Evolutionary conservation across 805 yeast species (phyloP), one percentile per base, ranked within the genome.

Genomic region (Pichia deserticola): DNA sequence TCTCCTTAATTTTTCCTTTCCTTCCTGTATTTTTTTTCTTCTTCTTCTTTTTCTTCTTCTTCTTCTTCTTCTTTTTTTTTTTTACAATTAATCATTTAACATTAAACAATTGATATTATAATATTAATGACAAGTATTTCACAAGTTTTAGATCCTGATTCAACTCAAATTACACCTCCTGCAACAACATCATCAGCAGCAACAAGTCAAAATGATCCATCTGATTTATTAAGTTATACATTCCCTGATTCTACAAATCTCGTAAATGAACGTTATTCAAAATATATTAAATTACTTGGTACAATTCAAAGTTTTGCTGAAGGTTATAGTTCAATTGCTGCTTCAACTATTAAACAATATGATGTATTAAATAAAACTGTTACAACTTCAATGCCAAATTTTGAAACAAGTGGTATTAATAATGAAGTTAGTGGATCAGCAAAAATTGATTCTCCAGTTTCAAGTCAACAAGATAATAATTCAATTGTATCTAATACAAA

Each of bases 231-330:
- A 5, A 42, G 47, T 25, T 49, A 49, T 40, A 32, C 30, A 9
- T 45, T 51, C 10, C 67, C 66, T 1, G 65, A 65, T 44, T 61
- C 70, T 1, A 51, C 66, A 2, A 44, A 54, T 3, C n/a, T 65
- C 1, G 36, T 66, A 1, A 44, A 51, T 12, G 57, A 57, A 28
- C 54, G 71, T 45, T 61, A 61, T 43, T 61, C 56, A 11, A 65
- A 65, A 48, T 66, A 61, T 47, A 36, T 59, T 4, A 46, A 57
- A 15, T 48, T 66, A 15, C 48, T 67, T 28, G 51, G 53, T 28
- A 54, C 57, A 15, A 34, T 67, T 7, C 60, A 62, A 44, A 29
- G 50, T 2, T 64, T 60, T 49, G 54, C 60, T 1, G 62, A 60
- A 10, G 60, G 63, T 33, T 64, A 65, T 43, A 40, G 60, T 9